Evolutionary conservation across 441 rosid species (phyloP), one percentile per base, ranked within the genome.

Genomic region (Brassica hybrid): DNA sequence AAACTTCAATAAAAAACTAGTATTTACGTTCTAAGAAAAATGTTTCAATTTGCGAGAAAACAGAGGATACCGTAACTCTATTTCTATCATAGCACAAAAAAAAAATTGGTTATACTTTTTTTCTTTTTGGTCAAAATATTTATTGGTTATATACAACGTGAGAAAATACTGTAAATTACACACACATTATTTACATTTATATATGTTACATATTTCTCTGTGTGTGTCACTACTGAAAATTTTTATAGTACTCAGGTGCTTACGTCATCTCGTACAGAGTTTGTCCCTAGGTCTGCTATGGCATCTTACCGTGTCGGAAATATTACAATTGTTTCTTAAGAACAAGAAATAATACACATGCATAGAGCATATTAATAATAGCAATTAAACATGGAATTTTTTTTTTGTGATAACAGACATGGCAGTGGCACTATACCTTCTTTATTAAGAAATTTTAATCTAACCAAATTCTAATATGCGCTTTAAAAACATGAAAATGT

Each of bases 251-350:
- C 76, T 73, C 83, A 80, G 75, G 78, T 77, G 84, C 88, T 83
- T 74, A 81, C 91, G 57, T 88, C 88, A 87, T 69, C 77, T 30
- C 56, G 63, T 72, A 66, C 90, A 89, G 88, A 85, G 64, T 30
- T 65, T 88, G 89, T 84, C 90, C 71, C 86, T 74, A 27, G n/a
- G 70, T 81, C 82, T 73, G 73, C 80, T 76, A 65, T 68, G 86
- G 76, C 76, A 82, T 82, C 70, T 57, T 66, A 48, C 68, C 38
- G 54, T 79, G 78, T 79, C 81, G 77, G 81, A 79, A 79, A 73
- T 79, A 79, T 74, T 73, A 61, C 82, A 79, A 74, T 61, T 61
- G 78, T 79, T 79, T 79, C 65, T 73, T 34, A 78, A n/a, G 54
- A 45, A 45, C 16, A n/a, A 13, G 54, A 45, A 45, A 13, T n/a